Evolutionary conservation across 169 alveolate species (phyloP), one percentile per base, ranked within the genome.

Genomic region (Plasmodium malariae): DNA sequence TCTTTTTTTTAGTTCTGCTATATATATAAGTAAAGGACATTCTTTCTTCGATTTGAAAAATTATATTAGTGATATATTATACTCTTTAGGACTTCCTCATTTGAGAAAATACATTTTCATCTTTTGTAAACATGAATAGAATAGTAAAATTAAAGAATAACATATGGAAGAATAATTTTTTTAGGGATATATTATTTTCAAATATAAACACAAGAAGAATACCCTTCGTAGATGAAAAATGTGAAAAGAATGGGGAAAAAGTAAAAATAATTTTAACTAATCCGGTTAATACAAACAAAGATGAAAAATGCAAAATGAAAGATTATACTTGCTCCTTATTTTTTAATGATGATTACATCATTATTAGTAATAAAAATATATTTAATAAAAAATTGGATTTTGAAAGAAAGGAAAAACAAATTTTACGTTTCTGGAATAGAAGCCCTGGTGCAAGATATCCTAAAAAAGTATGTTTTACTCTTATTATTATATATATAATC

Each of bases 371-470:
- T 74, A 24, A 59, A 67, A 70, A 28, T 32, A 3, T n/a, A 14
- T 21, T 30, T 43, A 83, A 72, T 14, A 30, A 83, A 32, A 17
- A 45, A 4, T n/a, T 55, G 9, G 37, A 17, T 26, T 17, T 14
- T 30, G 65, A 11, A 67, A 37, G 54, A 32, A 3, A 69, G 37
- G 26, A 70, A 36, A 65, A 30, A 43, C 34, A 59, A 3, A 51
- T 62, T 17, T 63, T 86, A 26, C 69, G 26, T 24, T 86, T 86
- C 59, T 86, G 92, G 92, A 86, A 86, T 69, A 68, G 92, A 57
- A 59, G 78, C n/a, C 92, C 92, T 3, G 92, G 92, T 1, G 92
- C 92, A 34, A 86, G 87, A 70, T 86, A 86, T 40, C 92, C 92
- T 17, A 86, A 86, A 59, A 86, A 86, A 76, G 92, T 86, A 43